A percentile compares a stretch with the other conserved stretches of the same genome.
Conservation (phyloP, 805 yeast genomes). For the Cyberlindnera petersonii region DNA sequence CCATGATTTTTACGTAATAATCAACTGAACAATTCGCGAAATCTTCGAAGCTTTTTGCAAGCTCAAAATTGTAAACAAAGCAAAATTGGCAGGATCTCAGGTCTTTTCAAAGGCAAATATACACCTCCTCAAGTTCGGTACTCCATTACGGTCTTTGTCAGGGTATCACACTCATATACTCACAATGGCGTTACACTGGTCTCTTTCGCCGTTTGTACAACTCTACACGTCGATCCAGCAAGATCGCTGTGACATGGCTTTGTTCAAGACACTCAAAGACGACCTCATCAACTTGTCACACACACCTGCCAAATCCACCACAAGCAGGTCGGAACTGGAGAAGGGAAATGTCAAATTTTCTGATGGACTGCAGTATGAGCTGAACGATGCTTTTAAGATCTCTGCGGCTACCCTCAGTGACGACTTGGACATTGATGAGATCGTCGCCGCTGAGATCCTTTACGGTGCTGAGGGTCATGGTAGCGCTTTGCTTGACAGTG, state of each 20-base stretch:
- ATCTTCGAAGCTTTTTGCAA: not conserved
- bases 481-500: slow-evolving; percentile 50
- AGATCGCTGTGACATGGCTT: slow-evolving; percentile 13
- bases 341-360: slow-evolving; percentile 43
- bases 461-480: slow-evolving; percentile 45
- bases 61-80: slow-evolving; percentile 13
- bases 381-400: slow-evolving; percentile 64
- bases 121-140: no score
- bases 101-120: no score
- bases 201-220: slow-evolving; percentile 18
- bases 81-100: not conserved
- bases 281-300: slow-evolving; percentile 44
- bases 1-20: not conserved
- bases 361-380: slow-evolving; percentile 49
- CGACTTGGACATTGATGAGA: slow-evolving; percentile 71
- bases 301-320: slow-evolving; percentile 41
- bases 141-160: no score
- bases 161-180: not conserved
- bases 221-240: slow-evolving; percentile 19
- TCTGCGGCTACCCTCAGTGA: slow-evolving; percentile 56
- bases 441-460: slow-evolving; percentile 67
- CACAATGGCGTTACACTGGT: slow-evolving; percentile 23
- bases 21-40: slow-evolving; percentile 3
- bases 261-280: slow-evolving; percentile 30
- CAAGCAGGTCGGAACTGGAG: slow-evolving; percentile 45